Conservation (phyloP, 768 basidiomycete species). For the Tricholoma saponaceum region DNA sequence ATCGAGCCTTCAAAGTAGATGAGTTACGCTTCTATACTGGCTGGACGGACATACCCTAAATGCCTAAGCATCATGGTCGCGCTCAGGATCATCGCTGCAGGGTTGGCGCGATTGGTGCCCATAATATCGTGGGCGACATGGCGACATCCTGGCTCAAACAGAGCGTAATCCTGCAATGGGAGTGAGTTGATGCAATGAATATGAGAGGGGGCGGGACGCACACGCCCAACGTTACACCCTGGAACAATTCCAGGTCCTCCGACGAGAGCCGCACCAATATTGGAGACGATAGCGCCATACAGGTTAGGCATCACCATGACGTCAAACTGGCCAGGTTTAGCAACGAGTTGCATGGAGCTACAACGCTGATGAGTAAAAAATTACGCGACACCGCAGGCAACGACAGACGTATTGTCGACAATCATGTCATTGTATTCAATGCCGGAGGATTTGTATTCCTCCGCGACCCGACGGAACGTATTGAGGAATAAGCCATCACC, state of each 20-base stretch:
- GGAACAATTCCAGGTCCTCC: slow-evolving; percentile 98
- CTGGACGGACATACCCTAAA: slow-evolving; percentile 64
- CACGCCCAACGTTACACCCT: slow-evolving; percentile 95
- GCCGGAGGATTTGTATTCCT: slow-evolving; percentile 92
- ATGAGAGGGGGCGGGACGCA: slow-evolving; percentile 27
- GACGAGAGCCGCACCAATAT: slow-evolving; percentile 97
- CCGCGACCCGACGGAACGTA: slow-evolving; percentile 93
- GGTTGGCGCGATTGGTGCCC: slow-evolving; percentile 95
- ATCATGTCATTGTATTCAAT: slow-evolving; percentile 98
- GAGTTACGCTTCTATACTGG: background rate
- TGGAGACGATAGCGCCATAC: slow-evolving; percentile 96
- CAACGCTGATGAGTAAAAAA: background rate
- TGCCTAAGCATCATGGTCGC: slow-evolving; percentile 98
- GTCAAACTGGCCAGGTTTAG: slow-evolving; percentile 93
- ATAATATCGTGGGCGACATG: slow-evolving; percentile 95
- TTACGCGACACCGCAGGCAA: background rate
- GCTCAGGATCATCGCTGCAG: slow-evolving; percentile 94
- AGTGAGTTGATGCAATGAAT: slow-evolving; percentile 4
- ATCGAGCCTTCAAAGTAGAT: slow-evolving; percentile 64
- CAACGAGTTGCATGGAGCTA: slow-evolving; percentile 98
- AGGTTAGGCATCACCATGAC: slow-evolving; percentile 99
- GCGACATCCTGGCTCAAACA: slow-evolving; percentile 98
- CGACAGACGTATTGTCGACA: slow-evolving; percentile 89
- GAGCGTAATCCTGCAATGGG: slow-evolving; percentile 75
- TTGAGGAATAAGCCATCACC: slow-evolving; percentile 99